Evolutionary conservation across 768 basidiomycete species (phyloP), one percentile per base, ranked within the genome.

Genomic region (Austroboletus festivus): DNA sequence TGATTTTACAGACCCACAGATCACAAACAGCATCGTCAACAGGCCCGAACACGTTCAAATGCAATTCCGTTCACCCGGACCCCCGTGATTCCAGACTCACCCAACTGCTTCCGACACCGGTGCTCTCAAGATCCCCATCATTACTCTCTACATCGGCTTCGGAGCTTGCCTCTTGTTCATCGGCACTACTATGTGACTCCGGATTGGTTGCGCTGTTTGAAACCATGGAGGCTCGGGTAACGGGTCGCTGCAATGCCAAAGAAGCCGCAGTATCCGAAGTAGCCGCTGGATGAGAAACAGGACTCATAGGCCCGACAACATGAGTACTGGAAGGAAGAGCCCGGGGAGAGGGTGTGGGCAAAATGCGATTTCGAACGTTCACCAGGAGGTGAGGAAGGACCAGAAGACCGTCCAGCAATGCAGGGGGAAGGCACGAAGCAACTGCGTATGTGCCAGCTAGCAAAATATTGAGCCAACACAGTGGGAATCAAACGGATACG

Each of bases 131-230:
- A 48, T 79, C 80, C 2, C 75, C 77, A 12, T 72, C 68, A 54
- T 80, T 82, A 56, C 83, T 83, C 64, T 88, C 86, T 11, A 79
- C 73, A 48, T 89, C 87, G 6, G 78, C 77, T 45, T 89, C 86
- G 1, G 85, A 86, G 38, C 71, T 74, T 18, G 72, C 69, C 46
- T 82, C 86, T 18, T 58, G 55, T 42, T 60, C 59, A 2, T 52
- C 44, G 13, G 46, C 50, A 38, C 56, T 42, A 12, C 51, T 38
- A 30, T 48, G 50, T 28, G 42, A 35, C 15, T 56, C 60, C 20
- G 50, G n/a, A 23, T 21, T 30, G 8, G 12, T 26, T 38, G 47
- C 11, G 1, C 69, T 58, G 30, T 22, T 42, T 19, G 53, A 38
- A 30, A 43, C 31, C 4, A 60, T 46, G 18, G 62, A 38, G 12